Conservation (phyloP, 257 asterid species). For the Penstemon newberryi region DNA sequence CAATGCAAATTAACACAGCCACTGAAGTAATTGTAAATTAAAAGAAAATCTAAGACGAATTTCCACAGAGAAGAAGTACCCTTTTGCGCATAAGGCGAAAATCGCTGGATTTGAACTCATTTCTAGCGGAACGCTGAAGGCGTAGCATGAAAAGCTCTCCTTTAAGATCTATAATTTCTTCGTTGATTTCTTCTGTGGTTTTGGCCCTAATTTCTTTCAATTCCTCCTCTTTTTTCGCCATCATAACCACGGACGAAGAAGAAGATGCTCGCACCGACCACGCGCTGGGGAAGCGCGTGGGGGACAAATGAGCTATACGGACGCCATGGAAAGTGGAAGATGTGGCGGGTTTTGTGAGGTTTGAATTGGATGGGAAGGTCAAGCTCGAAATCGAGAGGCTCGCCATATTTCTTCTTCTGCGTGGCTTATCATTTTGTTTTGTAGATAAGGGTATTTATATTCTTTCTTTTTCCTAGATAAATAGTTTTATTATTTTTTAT, state of each 20-base stretch:
- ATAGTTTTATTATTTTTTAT: no score
- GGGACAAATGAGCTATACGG: slow-evolving; percentile 52
- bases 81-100: slow-evolving; percentile 83
- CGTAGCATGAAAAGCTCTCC: slow-evolving; percentile 99
- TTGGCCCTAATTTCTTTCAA: slow-evolving; percentile 75
- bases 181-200: slow-evolving; percentile 74
- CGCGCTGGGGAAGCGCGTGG: slow-evolving; percentile 33
- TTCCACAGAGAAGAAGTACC: slow-evolving; percentile 38
- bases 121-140: slow-evolving; percentile 87
- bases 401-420: slow-evolving; percentile 38
- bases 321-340: slow-evolving; percentile 71
- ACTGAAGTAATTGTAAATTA: not conserved
- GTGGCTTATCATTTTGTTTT: not conserved
- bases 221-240: slow-evolving; percentile 81
- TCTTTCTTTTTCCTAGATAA: no score
- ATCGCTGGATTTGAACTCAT: slow-evolving; percentile 90
- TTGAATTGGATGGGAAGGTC: slow-evolving; percentile 40
- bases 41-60: not conserved
- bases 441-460: no score
- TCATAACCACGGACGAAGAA: slow-evolving; percentile 57
- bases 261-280: slow-evolving; percentile 32
- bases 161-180: slow-evolving; percentile 86
- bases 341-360: slow-evolving; percentile 27
- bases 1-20: not conserved
- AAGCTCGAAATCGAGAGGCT: slow-evolving; percentile 64